A percentile compares a stretch with the other conserved stretches of the same genome.
phyloP scores from a whole-genome alignment of 345 rosid species.

The Abelmoschus esculentus region DNA sequence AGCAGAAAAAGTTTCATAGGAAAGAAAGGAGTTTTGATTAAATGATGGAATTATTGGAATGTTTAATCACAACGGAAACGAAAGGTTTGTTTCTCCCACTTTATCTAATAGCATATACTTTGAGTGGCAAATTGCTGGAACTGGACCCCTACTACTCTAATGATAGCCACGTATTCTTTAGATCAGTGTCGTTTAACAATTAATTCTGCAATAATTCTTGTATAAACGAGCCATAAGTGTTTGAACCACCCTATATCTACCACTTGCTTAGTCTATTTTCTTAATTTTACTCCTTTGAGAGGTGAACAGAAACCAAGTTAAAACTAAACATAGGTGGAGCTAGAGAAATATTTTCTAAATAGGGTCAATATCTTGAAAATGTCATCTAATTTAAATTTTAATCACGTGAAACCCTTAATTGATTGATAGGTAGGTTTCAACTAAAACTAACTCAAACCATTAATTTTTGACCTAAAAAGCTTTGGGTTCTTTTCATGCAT shows the following conservation, averaged over 20 bases:
- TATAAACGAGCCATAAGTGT: neutral
- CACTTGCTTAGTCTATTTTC: neutral
- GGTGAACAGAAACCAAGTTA: neutral
- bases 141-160: conserved; percentile 6
- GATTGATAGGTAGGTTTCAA: neutral
- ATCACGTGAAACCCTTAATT: neutral
- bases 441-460: neutral
- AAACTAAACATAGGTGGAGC: too few species aligned
- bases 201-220: conserved; percentile 1
- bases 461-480: neutral
- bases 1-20: neutral
- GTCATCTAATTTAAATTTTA: neutral
- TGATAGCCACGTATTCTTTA: neutral
- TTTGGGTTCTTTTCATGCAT: neutral
- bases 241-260: too few species aligned
- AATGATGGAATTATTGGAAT: neutral
- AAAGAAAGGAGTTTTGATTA: conserved; percentile 6
- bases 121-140: conserved; percentile 19
- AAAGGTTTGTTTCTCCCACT: conserved; percentile 1
- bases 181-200: neutral
- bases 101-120: neutral
- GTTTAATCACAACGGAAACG: conserved; percentile 14
- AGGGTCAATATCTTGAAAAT: neutral
- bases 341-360: too few species aligned
- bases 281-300: neutral